These are phyloP conservation scores for Picea glauca DNA, from an alignment of 75 land plant species.

Conservation along the genomic window DNA sequence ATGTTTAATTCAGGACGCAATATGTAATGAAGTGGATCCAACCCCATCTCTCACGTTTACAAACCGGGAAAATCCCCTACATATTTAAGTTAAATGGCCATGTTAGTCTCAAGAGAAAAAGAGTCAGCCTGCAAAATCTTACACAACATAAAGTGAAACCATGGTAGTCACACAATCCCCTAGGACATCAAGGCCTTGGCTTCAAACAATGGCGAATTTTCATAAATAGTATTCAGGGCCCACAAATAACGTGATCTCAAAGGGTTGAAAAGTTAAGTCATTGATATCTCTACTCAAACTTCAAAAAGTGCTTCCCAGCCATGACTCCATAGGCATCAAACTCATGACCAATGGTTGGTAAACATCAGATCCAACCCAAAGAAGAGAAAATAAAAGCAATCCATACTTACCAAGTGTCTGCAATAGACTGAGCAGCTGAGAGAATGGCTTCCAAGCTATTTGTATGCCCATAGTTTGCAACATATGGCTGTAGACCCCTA, in stretches of 20 bases:
- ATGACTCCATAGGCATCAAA: neutral
- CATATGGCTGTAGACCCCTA: too few species aligned
- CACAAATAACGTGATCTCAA: too few species aligned
- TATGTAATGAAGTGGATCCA: constrained; percentile 82
- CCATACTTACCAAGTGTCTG: constrained; percentile 63
- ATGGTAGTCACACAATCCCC: neutral
- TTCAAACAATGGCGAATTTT: neutral
- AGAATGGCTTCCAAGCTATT: constrained; percentile 73
- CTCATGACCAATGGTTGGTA: neutral
- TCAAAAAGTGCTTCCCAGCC: too few species aligned
- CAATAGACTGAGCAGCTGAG: constrained; percentile 50
- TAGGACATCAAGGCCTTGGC: neutral
- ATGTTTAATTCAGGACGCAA: constrained; percentile 62
- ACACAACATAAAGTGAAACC: neutral
- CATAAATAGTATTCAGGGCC: neutral
- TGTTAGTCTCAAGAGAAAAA: neutral
- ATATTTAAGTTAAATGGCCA: constrained; percentile 3
- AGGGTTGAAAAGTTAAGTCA: neutral
- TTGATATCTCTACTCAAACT: neutral
- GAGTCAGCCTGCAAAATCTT: neutral
- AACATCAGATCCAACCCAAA: neutral
- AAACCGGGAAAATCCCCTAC: constrained; percentile 80
- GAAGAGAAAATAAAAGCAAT: neutral
- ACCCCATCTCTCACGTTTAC: constrained; percentile 78
- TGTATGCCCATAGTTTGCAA: constrained; percentile 72